Evolutionary conservation across 352 stramenopile species (phyloP), one percentile per base, ranked within the genome.

Genomic region (Plasmopara muralis): DNA sequence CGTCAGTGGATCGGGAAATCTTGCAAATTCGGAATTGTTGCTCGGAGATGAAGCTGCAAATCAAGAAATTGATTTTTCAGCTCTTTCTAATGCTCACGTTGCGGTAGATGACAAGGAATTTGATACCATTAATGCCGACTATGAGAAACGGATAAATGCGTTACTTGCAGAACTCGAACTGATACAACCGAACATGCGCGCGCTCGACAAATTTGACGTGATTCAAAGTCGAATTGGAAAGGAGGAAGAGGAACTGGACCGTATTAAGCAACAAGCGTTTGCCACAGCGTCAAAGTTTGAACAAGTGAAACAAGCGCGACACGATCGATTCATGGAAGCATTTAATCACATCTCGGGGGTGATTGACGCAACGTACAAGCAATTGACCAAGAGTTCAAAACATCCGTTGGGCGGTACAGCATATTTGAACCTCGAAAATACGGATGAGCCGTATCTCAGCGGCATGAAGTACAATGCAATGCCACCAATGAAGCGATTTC

Each of bases 381-480:
- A 98, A 49, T 85, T 99, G 50, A 99, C 97, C 1, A 98, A 97
- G 62, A 98, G 89, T 48, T 95, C 83, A 16, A 99, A 98, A 67
- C 95, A 99, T 66, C 94, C 95, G 14, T 64, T 99, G 0, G 83
- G 83, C 28, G 83, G 83, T 8, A 94, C 83, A 1, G 83, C 83
- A 13, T 91, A 92, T 43, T 55, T 94, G 29, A 91, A 75, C 44
- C 47, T 94, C n/a, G 83, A 94, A 49, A 92, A 92, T 44, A 79
- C 74, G 0, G 83, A 94, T 52, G 96, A 99, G 59, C 97, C 97
- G 16, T 99, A 98, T 63, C 65, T 98, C n/a, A 94, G 86, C 45
- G 97, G 97, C 7, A 92, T 99, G 64, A 98, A 98, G 77, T 99
- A 99, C 87, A 99, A 97, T 58, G 97, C 96, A 0, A 99, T 99